Evolutionary conservation across 2,329 filamentous ascomycete genomes (phyloP).

Genomic region (Colletotrichum coccodes): DNA sequence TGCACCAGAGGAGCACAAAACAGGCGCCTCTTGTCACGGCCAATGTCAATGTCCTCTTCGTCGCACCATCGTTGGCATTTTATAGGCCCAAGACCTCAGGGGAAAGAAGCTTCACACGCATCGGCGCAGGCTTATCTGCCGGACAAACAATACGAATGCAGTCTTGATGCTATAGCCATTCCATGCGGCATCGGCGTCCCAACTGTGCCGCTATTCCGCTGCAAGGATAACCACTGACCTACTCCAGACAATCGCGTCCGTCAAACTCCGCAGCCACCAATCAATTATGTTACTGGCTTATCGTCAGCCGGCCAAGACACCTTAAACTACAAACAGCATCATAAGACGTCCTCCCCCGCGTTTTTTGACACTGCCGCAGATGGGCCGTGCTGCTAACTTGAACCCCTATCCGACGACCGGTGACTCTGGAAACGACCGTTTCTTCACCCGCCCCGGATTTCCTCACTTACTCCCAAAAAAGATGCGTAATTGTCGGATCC

Average conservation of each 20-base stretch:
- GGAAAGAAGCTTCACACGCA: too few species aligned
- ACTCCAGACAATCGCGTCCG: neutral
- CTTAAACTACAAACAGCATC: conserved; percentile 13
- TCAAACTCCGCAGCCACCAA: neutral
- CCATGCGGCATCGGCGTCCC: neutral
- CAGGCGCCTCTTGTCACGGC: too few species aligned
- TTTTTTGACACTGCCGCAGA: conserved; percentile 4
- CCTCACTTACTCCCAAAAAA: neutral
- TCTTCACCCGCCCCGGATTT: neutral
- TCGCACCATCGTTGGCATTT: too few species aligned
- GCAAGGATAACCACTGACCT: conserved; percentile 12
- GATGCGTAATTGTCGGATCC: neutral
- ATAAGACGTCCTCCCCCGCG: conserved; percentile 22
- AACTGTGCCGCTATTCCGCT: neutral
- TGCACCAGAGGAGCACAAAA: too few species aligned
- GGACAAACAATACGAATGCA: neutral
- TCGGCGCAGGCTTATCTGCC: too few species aligned
- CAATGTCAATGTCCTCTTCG: too few species aligned
- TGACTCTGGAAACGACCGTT: neutral
- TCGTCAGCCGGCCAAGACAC: conserved; percentile 4
- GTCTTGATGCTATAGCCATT: neutral
- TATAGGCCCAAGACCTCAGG: too few species aligned
- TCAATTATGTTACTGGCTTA: conserved; percentile 14
- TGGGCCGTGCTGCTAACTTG: neutral
- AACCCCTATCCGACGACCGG: neutral